phyloP scores from a whole-genome alignment of 495 filamentous ascomycete genomes.

The Penicillium maclennaniae region DNA sequence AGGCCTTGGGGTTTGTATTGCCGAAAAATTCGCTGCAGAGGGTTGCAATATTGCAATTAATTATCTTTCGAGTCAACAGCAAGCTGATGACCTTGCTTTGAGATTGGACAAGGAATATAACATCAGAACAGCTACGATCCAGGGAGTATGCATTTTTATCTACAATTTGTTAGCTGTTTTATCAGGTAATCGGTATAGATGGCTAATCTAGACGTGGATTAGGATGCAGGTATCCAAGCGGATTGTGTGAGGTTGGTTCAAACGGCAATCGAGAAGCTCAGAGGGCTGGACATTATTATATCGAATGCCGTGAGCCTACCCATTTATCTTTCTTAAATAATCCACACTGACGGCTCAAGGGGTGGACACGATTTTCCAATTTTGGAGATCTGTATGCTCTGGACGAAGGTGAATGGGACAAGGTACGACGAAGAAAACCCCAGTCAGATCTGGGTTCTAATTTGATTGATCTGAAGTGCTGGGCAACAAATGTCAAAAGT shows the following conservation, averaged over 20 bases:
- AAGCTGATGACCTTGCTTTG: neutral
- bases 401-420: constrained; percentile 4
- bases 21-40: constrained; percentile 3
- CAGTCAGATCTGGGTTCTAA: neutral
- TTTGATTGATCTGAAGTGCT: neutral
- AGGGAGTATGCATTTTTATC: constrained; percentile 1
- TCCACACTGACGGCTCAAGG: neutral
- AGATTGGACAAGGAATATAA: neutral
- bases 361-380: constrained; percentile 2
- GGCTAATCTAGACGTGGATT: neutral
- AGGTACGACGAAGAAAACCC: neutral
- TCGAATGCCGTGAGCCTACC: neutral
- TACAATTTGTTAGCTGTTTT: too few relatives aligned
- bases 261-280: neutral
- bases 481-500: constrained; percentile 4
- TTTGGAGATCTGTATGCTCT: constrained; percentile 1
- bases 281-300: neutral
- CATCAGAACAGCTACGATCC: constrained; percentile 1
- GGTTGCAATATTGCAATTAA: constrained; percentile 2
- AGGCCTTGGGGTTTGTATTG: constrained; percentile 1
- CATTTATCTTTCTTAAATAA: neutral
- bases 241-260: constrained; percentile 1
- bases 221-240: neutral
- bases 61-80: constrained; percentile 2
- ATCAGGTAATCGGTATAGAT: neutral